These are phyloP conservation scores for Peronosclerospora sorghi DNA, from an alignment of 352 stramenopile genomes.

Conservation along the genomic window DNA sequence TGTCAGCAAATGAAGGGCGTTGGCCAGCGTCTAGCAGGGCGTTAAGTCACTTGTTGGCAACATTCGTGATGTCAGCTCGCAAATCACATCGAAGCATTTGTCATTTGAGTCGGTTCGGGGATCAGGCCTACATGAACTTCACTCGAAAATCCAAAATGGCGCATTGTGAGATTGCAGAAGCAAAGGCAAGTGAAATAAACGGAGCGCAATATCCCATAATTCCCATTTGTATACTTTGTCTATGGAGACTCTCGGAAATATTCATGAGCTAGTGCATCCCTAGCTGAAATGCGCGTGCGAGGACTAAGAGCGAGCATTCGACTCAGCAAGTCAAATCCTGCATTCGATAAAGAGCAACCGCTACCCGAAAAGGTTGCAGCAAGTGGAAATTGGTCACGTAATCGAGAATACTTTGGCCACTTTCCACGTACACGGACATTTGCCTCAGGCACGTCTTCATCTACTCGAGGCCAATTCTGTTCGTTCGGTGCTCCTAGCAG, in stretches of 20 bases:
- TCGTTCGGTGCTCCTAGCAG: constrained; percentile 86
- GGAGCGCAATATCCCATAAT: constrained; percentile 52
- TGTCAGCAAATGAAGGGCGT: too few relatives aligned
- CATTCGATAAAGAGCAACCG: constrained; percentile 55
- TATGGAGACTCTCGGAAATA: constrained; percentile 69
- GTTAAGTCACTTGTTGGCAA: too few relatives aligned
- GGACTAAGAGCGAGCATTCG: constrained; percentile 62
- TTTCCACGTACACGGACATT: constrained; percentile 40
- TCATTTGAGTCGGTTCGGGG: too few relatives aligned
- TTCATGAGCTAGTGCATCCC: constrained; percentile 65
- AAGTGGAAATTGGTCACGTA: constrained; percentile 74
- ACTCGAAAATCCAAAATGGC: too few relatives aligned
- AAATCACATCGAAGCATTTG: too few relatives aligned
- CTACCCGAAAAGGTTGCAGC: constrained; percentile 40
- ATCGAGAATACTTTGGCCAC: constrained; percentile 51
- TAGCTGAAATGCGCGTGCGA: constrained; percentile 60
- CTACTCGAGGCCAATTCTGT: constrained; percentile 80
- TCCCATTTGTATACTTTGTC: constrained; percentile 55
- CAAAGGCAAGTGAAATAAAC: background rate
- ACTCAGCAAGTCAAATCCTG: constrained; percentile 60
- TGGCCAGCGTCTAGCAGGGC: too few relatives aligned
- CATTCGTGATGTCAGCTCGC: too few relatives aligned
- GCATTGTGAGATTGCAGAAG: too few relatives aligned
- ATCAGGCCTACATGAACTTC: too few relatives aligned
- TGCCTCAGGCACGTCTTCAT: constrained; percentile 49